Evolutionary conservation across 805 yeast genomes (phyloP), one percentile per base, ranked within the genome.

Genomic region (Hyphopichia homilentoma): DNA sequence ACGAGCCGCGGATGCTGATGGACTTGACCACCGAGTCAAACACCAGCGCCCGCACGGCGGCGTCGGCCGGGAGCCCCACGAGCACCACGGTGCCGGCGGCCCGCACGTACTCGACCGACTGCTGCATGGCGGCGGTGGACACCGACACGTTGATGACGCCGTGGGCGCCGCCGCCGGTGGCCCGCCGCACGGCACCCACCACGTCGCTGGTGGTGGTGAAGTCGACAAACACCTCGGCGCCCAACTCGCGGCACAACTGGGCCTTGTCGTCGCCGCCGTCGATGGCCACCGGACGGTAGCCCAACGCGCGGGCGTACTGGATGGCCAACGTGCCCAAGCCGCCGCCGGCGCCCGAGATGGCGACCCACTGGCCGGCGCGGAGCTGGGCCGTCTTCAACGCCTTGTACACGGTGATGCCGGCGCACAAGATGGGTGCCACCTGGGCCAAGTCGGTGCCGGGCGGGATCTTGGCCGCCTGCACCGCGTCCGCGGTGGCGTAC

Each of bases 401-500:
- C 72, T 84, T 85, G 80, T 85, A 85, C 37, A 84, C 94, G 25
- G 95, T 85, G 60, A 85, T 79, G 63, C 95, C 95, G 22, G 95
- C 95, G 68, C 95, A 85, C 52, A 86, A 74, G 54, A 85, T 78
- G 48, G 95, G 95, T 7, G 95, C 79, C 41, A 78, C 74, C 43
- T 67, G 70, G 34, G 90, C 88, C 48, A 85, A 73, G 54, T 86
- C 89, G 25, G 84, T 66, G 38, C 80, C 83, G 50, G 72, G 52
- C 38, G 94, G 89, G 50, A 86, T 78, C 47, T 73, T 68, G 25
- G 94, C 94, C 25, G 93, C 94, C 55, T 85, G 94, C 36, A 81
- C 74, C 25, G 90, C 93, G 59, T 84, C 89, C 25, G 90, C 95
- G 27, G 90, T 79, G 33, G 88, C 88, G 60, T 84, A 86, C 65